Evolutionary conservation across 345 rosid species (phyloP).

Genomic region (Bruguiera gymnorhiza): DNA sequence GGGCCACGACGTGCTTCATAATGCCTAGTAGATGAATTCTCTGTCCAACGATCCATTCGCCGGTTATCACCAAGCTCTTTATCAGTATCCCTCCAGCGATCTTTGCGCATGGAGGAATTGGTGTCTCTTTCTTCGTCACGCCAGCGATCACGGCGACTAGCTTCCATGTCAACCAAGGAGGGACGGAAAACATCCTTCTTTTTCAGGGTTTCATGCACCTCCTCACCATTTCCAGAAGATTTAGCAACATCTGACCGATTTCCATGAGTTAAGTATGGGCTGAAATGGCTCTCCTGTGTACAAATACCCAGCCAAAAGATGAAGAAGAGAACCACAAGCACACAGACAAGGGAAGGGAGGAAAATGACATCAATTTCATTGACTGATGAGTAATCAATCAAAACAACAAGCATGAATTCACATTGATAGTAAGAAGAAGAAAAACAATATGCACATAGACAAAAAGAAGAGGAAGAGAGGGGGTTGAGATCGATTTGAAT

Average conservation of each 20-base stretch:
- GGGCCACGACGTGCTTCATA: constrained; percentile 75
- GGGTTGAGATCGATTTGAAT: too few species aligned
- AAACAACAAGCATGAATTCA: too few species aligned
- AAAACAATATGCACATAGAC: too few species aligned
- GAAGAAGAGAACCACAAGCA: background rate
- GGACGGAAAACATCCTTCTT: constrained; percentile 85
- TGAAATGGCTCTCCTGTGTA: constrained; percentile 54
- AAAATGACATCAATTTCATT: background rate
- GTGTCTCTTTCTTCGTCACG: constrained; percentile 96
- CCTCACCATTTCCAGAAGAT: constrained; percentile 55
- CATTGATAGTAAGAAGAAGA: too few species aligned
- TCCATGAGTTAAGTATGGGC: constrained; percentile 37
- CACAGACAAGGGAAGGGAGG: background rate
- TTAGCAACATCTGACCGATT: constrained; percentile 41
- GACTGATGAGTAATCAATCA: too few species aligned
- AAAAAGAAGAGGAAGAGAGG: too few species aligned
- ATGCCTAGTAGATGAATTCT: constrained; percentile 52
- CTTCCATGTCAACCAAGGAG: constrained; percentile 72
- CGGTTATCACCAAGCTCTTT: constrained; percentile 70
- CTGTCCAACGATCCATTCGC: constrained; percentile 71
- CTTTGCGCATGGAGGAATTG: constrained; percentile 59
- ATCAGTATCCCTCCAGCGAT: constrained; percentile 81
- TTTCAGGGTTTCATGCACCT: constrained; percentile 54
- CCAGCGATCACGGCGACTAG: constrained; percentile 83
- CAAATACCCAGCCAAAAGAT: background rate